Evolutionary conservation across 257 asterid genomes (phyloP).

Genomic region (Vinca minor): DNA sequence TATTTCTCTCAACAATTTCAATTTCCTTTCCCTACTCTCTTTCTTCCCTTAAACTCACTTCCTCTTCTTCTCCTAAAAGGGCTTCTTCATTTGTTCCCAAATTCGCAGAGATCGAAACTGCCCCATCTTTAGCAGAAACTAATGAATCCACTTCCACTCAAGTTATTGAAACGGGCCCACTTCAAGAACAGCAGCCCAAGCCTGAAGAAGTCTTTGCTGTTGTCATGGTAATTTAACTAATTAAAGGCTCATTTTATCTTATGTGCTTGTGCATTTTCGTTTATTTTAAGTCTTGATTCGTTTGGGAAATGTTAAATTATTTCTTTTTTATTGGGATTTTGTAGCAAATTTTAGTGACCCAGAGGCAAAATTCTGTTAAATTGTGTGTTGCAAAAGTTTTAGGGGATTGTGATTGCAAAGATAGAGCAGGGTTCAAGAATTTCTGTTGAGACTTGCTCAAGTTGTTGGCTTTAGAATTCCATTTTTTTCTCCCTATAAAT

Average conservation of each 20-base stretch:
- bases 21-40: slow-evolving; percentile 43
- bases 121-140: slow-evolving; percentile 10
- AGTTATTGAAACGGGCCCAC: too few relatives aligned
- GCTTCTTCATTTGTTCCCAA: slow-evolving; percentile 36
- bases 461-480: too few relatives aligned
- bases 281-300: background rate
- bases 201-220: slow-evolving; percentile 86
- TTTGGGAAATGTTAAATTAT: too few relatives aligned
- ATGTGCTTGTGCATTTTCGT: background rate
- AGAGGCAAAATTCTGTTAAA: too few relatives aligned
- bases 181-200: slow-evolving; percentile 31
- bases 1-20: background rate
- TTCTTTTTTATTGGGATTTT: too few relatives aligned
- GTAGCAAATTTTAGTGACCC: too few relatives aligned
- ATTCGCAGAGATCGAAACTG: slow-evolving; percentile 29
- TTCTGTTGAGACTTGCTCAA: too few relatives aligned
- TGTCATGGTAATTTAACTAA: slow-evolving; percentile 57
- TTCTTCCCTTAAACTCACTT: slow-evolving; percentile 43
- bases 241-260: too few relatives aligned
- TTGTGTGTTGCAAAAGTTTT: too few relatives aligned
- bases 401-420: too few relatives aligned
- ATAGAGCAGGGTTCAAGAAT: too few relatives aligned
- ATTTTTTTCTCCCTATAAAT: too few relatives aligned
- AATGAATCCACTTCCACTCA: slow-evolving; percentile 4
- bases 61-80: slow-evolving; percentile 31